phyloP scores from a whole-genome alignment of 345 rosid genomes.

The Bruguiera parviflora region DNA sequence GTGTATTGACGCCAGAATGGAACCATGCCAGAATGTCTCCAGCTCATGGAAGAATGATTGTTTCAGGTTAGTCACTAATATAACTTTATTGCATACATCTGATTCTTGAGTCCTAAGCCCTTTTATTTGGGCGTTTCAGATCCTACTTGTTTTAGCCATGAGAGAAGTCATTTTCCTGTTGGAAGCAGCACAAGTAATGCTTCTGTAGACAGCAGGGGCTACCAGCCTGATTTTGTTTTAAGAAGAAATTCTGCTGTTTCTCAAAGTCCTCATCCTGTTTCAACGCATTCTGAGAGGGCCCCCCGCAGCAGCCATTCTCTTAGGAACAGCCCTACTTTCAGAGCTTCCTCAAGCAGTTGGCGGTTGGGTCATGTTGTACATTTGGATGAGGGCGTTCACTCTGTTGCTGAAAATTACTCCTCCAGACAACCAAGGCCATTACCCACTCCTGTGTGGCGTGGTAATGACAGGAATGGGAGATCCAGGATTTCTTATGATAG shows the following conservation, averaged over 20 bases:
- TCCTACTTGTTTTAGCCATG: slow-evolving; percentile 47
- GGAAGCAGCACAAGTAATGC: slow-evolving; percentile 41
- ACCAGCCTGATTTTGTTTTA: slow-evolving; percentile 45
- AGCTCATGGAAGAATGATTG: slow-evolving; percentile 47
- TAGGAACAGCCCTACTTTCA: slow-evolving; percentile 55
- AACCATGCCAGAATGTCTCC: slow-evolving; percentile 45
- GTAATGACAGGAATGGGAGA: slow-evolving; percentile 58
- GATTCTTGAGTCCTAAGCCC: slow-evolving; percentile 1
- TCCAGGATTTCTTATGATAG: slow-evolving; percentile 65
- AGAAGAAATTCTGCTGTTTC: slow-evolving; percentile 48
- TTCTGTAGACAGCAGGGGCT: slow-evolving; percentile 40
- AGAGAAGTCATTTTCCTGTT: slow-evolving; percentile 39
- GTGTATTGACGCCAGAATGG: slow-evolving; percentile 49
- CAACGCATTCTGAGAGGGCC: slow-evolving; percentile 49
- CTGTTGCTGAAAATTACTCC: slow-evolving; percentile 50
- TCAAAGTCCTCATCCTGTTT: slow-evolving; percentile 43
- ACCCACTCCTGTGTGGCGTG: slow-evolving; percentile 53
- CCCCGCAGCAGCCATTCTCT: slow-evolving; percentile 49
- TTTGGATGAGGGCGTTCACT: slow-evolving; percentile 51
- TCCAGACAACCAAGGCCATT: slow-evolving; percentile 60
- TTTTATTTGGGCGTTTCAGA: slow-evolving; percentile 41
- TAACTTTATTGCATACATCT: neutral
- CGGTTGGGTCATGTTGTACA: slow-evolving; percentile 47
- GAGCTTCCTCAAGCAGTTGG: slow-evolving; percentile 56
- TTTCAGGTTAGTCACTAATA: slow-evolving; percentile 35